These are phyloP conservation scores for Globisporangium nagaii DNA, from an alignment of 352 stramenopile species.

Conservation along the genomic window DNA sequence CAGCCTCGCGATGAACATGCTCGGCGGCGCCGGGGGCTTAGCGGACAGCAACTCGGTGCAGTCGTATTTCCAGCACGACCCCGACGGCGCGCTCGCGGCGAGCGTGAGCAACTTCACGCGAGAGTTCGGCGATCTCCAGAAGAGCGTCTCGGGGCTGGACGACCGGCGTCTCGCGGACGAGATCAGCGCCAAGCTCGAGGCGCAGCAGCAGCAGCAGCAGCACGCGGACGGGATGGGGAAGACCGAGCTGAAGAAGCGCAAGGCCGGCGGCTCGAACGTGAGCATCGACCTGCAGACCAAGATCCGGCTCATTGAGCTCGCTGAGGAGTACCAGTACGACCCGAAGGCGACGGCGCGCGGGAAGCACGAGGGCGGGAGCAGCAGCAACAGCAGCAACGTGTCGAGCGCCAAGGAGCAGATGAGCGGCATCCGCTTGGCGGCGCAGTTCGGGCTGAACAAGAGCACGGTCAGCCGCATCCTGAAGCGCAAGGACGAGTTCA, in stretches of 20 bases:
- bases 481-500: constrained; percentile 86
- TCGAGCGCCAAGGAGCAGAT: constrained; percentile 38
- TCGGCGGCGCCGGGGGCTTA: not conserved
- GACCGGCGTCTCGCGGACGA: constrained; percentile 25
- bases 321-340: constrained; percentile 79
- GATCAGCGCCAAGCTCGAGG: constrained; percentile 15
- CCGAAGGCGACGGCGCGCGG: constrained; percentile 39
- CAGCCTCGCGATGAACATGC: constrained; percentile 13
- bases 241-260: constrained; percentile 42
- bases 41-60: constrained; percentile 17
- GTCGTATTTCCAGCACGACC: constrained; percentile 37
- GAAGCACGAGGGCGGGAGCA: constrained; percentile 23
- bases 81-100: constrained; percentile 1
- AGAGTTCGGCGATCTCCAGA: constrained; percentile 47
- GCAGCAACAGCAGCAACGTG: not conserved
- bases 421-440: constrained; percentile 66
- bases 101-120: constrained; percentile 11
- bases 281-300: constrained; percentile 82
- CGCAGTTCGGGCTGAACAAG: constrained; percentile 78
- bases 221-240: constrained; percentile 3
- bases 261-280: constrained; percentile 43
- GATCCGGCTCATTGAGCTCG: constrained; percentile 79
- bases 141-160: constrained; percentile 27
- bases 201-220: constrained; percentile 17
- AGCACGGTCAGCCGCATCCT: constrained; percentile 79